phyloP scores from a whole-genome alignment of 148 eudicot genomes.

The Spergularia marina region DNA sequence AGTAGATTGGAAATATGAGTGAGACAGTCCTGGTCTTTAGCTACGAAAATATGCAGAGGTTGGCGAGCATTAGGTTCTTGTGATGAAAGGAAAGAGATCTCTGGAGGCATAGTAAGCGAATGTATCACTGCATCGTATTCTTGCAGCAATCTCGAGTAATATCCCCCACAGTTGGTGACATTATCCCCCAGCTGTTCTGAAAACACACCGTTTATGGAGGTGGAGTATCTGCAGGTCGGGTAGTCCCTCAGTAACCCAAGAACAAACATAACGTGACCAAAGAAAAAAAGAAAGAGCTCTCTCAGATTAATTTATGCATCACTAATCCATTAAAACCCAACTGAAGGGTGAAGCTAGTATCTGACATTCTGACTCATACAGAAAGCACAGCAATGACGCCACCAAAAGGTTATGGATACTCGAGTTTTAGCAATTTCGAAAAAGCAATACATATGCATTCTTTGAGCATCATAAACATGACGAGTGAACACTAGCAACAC shows the following conservation, averaged over 20 bases:
- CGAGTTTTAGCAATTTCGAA: not conserved
- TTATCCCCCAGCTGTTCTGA: constrained; percentile 55
- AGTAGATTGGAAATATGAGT: constrained; percentile 36
- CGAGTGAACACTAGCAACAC: not conserved
- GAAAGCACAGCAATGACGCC: no score
- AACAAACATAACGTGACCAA: not conserved
- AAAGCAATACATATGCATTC: not conserved
- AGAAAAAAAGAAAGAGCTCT: not conserved
- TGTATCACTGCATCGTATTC: constrained; percentile 82
- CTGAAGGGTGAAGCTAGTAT: no score
- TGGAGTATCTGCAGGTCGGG: constrained; percentile 60
- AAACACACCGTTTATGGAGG: constrained; percentile 55
- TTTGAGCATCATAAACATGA: not conserved
- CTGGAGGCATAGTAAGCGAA: constrained; percentile 34
- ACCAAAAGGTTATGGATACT: no score
- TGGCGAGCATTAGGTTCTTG: constrained; percentile 78
- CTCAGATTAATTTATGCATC: not conserved
- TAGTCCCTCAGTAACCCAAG: not conserved
- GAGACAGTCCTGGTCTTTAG: constrained; percentile 40
- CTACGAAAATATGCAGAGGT: constrained; percentile 64
- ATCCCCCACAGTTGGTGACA: constrained; percentile 57
- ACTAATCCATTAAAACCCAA: not conserved
- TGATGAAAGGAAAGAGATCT: constrained; percentile 44
- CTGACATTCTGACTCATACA: no score
- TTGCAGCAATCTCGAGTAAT: constrained; percentile 76